Base-by-base conservation (phyloP, 2,329 filamentous ascomycete species). In the Phialophora tarda region DNA sequence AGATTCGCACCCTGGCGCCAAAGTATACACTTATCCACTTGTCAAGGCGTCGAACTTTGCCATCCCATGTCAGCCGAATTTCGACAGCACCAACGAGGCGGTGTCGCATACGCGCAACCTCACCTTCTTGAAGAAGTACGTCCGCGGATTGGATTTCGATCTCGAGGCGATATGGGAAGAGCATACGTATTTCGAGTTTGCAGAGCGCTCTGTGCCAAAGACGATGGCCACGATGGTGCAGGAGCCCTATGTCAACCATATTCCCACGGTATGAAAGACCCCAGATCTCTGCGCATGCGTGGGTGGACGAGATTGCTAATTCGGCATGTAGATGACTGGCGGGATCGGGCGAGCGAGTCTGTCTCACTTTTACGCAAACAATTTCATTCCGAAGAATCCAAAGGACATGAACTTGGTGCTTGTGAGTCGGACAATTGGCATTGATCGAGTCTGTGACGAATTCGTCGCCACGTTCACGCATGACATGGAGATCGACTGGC, bases 141-240 rank as follows among this genome's bases (percentile, higher is more conserved):
- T 90, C 2, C 79, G 80, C 0, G 91, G 90, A 0, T 90, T 90
- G 0, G 85, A 82, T 67, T 92, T 93, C 73, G 89, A 93, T 70
- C 84, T 93, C 8, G 91, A 93, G 74, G 83, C 84, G 1, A 88
- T 93, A 57, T 94, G 91, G 91, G 89, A 92, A 7, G 89, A 93
- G 76, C 90, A 94, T 75, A 90, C 88, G 0, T 83, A 83, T 51
- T 89, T 85, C 71, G 89, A 93, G 74, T 93, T 93, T 74, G 86
- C 77, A 1, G 86, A 88, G 63, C 83, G 89, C 11, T 86, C 86
- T 1, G 89, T 92, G 0, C 86, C 87, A 68, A 85, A 87, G 69
- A 93, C 90, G 0, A 93, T 93, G 90, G 83, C 82, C n/a, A 93
- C 90, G 0, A 93, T 93, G 90, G 89, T 92, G 1, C 82, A 88